Evolutionary conservation across 2,329 filamentous ascomycete genomes (phyloP), one percentile per base, ranked within the genome.

Genomic region (Ilyonectria robusta): DNA sequence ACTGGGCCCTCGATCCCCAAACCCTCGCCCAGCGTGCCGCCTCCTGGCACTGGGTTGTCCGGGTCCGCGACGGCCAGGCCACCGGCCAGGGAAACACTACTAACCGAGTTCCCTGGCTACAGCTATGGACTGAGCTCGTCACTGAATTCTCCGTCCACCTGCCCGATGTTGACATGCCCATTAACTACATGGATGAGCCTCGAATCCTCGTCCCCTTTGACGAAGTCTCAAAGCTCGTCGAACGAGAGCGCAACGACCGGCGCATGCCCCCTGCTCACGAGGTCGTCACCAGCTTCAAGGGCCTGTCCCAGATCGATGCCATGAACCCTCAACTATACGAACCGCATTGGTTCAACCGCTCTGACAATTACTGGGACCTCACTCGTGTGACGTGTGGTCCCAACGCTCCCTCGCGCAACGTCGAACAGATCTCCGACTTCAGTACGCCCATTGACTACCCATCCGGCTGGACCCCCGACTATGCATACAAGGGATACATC

Each of bases 141-240:
- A 71, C 75, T 2, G 85, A 86, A 63, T 87, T 90, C 40, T 84
- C 86, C 29, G 75, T 83, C 15, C 80, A 84, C 56, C 76, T 92
- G 23, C 90, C 89, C 5, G 89, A 92, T 68, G 86, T 92, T 76
- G 89, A 92, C 75, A 90, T 92, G 81, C 86, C 89, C 11, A 88
- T 92, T 80, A 92, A 92, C 74, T 83, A 85, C 59, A 84, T 90
- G 79, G 89, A 92, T 75, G 88, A 92, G 75, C 85, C 89, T 31
- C 84, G 90, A 23, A 77, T 92, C n/a, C 79, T 91, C 33, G 87
- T 90, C 3, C 84, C 88, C 10, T 89, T 85, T 79, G 84, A 91
- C 60, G 81, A 86, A 15, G 84, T 92, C 62, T 81, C 86, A 26
- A 79, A 80, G 26, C 80, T 88, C 55, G 81, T 91, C 10, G 78